phyloP scores from a whole-genome alignment of 306 rosid species.

The Prunus kanzakura region DNA sequence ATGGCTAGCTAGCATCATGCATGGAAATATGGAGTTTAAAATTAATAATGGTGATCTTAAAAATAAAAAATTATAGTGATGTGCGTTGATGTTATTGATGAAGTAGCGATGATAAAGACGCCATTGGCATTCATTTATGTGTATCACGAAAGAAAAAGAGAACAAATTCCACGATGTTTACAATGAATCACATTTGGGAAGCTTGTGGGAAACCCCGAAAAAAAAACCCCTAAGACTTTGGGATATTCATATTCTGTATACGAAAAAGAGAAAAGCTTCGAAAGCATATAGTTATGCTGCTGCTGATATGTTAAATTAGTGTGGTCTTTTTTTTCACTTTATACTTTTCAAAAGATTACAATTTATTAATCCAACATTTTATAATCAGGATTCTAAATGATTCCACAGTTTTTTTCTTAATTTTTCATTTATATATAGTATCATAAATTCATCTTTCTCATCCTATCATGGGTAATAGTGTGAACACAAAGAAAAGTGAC shows the following conservation, averaged over 20 bases:
- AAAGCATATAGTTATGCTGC: not conserved
- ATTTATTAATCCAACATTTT: not conserved
- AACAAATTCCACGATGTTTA: not conserved
- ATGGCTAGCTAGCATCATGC: too few species aligned
- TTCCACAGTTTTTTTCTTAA: not conserved
- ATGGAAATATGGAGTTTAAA: not conserved
- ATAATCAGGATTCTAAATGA: not conserved
- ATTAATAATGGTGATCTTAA: not conserved
- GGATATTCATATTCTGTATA: not conserved
- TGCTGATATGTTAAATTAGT: not conserved
- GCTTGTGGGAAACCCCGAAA: not conserved
- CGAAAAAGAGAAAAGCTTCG: too few species aligned
- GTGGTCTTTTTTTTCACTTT: not conserved
- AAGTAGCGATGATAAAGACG: not conserved
- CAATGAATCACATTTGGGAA: not conserved
- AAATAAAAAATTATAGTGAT: too few species aligned
- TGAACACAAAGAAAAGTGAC: slow-evolving; percentile 7
- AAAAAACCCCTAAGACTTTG: not conserved
- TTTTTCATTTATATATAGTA: not conserved
- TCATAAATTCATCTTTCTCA: not conserved
- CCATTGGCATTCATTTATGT: not conserved
- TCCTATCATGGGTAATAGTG: not conserved
- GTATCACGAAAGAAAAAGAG: not conserved
- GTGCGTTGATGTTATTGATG: not conserved
- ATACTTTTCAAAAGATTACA: not conserved